Percentiles rank a stretch among this genome's conserved stretches.
These are phyloP conservation scores for Sugiyamaella floridensis DNA, from an alignment of 805 yeast genomes.

Conservation along the genomic window DNA sequence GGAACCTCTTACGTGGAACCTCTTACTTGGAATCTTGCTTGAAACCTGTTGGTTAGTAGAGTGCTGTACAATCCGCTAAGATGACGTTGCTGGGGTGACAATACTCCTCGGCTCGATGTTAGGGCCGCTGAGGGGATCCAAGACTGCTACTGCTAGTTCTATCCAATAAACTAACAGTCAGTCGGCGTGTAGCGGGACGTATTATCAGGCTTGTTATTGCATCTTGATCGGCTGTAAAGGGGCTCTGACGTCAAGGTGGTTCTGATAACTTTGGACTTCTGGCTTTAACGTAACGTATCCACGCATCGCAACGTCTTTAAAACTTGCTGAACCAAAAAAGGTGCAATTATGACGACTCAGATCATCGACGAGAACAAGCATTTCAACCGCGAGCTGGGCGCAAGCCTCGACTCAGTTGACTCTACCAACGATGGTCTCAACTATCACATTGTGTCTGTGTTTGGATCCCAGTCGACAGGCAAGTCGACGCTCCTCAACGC, in stretches of 20 bases:
- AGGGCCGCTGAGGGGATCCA: not conserved
- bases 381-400: slow-evolving; percentile 37
- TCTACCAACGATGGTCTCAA: slow-evolving; percentile 48
- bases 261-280: too few species aligned
- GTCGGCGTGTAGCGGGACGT: too few species aligned
- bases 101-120: not conserved
- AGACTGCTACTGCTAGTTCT: not conserved
- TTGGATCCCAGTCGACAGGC: slow-evolving; percentile 96
- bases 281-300: too few species aligned
- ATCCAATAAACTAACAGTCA: too few species aligned
- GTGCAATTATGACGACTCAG: slow-evolving; percentile 41
- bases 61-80: too few species aligned
- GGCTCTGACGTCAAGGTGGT: too few species aligned
- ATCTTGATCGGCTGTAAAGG: too few species aligned
- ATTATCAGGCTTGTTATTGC: too few species aligned
- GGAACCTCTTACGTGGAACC: not conserved
- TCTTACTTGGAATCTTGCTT: not conserved
- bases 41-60: too few species aligned
- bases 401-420: slow-evolving; percentile 19
- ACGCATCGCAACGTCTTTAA: too few species aligned
- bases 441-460: slow-evolving; percentile 89
- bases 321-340: not conserved
- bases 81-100: not conserved
- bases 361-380: slow-evolving; percentile 54
- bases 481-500: slow-evolving; percentile 86